These are phyloP conservation scores for Sporormia fimetaria DNA, from an alignment of 495 filamentous ascomycete species.

Conservation along the genomic window DNA sequence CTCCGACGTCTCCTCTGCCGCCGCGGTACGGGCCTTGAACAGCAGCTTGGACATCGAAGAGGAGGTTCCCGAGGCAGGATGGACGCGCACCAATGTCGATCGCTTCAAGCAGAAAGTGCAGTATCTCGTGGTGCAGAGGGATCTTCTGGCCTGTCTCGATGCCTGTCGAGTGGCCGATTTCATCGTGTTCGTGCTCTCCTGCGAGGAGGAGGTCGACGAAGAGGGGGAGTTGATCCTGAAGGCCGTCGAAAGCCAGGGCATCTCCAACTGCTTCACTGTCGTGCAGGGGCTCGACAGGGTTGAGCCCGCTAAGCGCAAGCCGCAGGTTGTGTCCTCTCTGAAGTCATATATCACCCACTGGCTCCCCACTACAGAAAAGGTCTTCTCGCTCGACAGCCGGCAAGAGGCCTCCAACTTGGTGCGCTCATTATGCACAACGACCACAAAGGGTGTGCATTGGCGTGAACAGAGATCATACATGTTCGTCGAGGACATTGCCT, in stretches of 20 bases:
- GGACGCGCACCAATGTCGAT: conserved; percentile 58
- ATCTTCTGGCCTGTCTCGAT: conserved; percentile 66
- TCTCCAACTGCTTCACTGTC: conserved; percentile 71
- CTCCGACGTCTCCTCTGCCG: conserved; percentile 50
- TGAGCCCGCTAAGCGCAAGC: conserved; percentile 63
- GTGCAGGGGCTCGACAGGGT: conserved; percentile 64
- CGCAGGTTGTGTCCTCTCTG: conserved; percentile 64
- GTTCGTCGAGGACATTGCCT: conserved; percentile 70
- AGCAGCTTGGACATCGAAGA: conserved; percentile 63
- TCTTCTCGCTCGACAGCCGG: conserved; percentile 70
- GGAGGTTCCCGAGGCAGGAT: conserved; percentile 49
- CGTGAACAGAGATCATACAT: conserved; percentile 91
- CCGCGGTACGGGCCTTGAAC: conserved; percentile 60
- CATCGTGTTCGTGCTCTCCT: conserved; percentile 70
- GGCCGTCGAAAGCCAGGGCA: conserved; percentile 81
- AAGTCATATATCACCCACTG: conserved; percentile 88
- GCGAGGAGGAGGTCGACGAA: conserved; percentile 69
- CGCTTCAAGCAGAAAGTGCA: conserved; percentile 86
- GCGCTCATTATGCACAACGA: conserved; percentile 76
- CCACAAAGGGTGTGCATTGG: conserved; percentile 86
- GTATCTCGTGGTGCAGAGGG: conserved; percentile 61
- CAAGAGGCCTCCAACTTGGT: conserved; percentile 86
- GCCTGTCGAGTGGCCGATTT: conserved; percentile 84
- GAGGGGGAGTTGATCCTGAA: conserved; percentile 70
- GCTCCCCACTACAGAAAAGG: conserved; percentile 77